Conservation (phyloP, 2,329 filamentous ascomycete genomes). For the Epichloe festucae region DNA sequence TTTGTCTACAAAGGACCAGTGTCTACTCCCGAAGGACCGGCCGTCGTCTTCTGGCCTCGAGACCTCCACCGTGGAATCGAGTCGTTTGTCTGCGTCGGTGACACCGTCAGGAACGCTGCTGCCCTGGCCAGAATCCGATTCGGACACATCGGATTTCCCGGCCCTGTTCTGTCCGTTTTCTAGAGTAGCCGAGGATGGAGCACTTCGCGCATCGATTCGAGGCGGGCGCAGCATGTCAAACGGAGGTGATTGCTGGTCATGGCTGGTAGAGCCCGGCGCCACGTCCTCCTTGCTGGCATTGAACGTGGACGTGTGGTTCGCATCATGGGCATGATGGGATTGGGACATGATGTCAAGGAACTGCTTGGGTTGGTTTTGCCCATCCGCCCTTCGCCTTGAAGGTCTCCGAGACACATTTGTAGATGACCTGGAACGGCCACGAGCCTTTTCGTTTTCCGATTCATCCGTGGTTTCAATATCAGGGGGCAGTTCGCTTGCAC, state of each 20-base stretch:
- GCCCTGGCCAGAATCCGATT: conserved; percentile 23
- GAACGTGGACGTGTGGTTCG: conserved; percentile 8
- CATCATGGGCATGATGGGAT: conserved; percentile 27
- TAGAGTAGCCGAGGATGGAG: conserved; percentile 24
- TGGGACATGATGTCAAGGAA: conserved; percentile 40
- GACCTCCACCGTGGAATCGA: conserved; percentile 20
- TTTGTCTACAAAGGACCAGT: conserved; percentile 40
- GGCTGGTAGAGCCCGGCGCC: conserved; percentile 3
- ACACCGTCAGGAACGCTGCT: conserved; percentile 14
- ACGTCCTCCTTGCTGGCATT: conserved; percentile 9
- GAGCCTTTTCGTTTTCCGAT: conserved; percentile 31
- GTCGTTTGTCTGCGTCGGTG: conserved; percentile 22
- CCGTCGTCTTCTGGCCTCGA: conserved; percentile 12
- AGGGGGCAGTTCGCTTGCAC: conserved; percentile 17
- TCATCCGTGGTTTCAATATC: conserved; percentile 34
- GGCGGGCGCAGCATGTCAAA: conserved; percentile 37
- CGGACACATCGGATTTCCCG: conserved; percentile 24
- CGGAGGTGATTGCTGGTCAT: conserved; percentile 28
- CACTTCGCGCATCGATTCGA: conserved; percentile 32
- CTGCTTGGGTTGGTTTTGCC: conserved; percentile 23
- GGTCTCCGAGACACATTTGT: conserved; percentile 22
- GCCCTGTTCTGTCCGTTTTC: conserved; percentile 8
- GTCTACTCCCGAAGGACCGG: conserved; percentile 19
- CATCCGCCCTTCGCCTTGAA: conserved; percentile 19
- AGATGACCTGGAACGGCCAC: conserved; percentile 26